Percentiles rank a stretch among this genome's conserved stretches.
Conservation (phyloP, 148 eudicot species). For the Persicaria tinctoria region DNA sequence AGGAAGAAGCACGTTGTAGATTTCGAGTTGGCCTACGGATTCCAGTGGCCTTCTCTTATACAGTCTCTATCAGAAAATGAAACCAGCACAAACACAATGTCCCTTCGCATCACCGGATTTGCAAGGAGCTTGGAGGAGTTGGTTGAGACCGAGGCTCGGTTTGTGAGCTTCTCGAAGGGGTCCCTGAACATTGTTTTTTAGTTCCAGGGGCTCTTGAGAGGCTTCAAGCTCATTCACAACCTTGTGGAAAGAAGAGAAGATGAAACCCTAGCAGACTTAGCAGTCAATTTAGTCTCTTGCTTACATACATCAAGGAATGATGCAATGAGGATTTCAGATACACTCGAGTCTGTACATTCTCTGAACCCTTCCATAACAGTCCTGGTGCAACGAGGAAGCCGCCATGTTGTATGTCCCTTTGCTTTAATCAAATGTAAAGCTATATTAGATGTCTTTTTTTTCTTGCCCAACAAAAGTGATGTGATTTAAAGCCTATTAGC, state of each 20-base stretch:
- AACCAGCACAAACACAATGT: slow-evolving; percentile 19
- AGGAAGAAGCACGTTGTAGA: slow-evolving; percentile 51
- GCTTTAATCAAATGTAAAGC: too few relatives aligned
- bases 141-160: slow-evolving; percentile 50
- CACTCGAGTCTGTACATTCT: slow-evolving; percentile 29
- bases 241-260: too few relatives aligned
- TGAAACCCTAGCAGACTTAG: too few relatives aligned
- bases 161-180: slow-evolving; percentile 55
- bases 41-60: slow-evolving; percentile 89
- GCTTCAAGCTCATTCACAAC: too few relatives aligned
- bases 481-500: too few relatives aligned
- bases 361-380: slow-evolving; percentile 47
- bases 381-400: slow-evolving; percentile 23
- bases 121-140: slow-evolving; percentile 53
- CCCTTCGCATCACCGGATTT: slow-evolving; percentile 48
- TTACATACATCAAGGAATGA: slow-evolving; percentile 28
- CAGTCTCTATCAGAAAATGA: slow-evolving; percentile 69
- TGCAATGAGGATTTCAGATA: slow-evolving; percentile 31
- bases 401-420: background rate
- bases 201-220: slow-evolving; percentile 48
- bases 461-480: too few relatives aligned
- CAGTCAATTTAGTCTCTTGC: too few relatives aligned
- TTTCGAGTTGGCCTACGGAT: slow-evolving; percentile 61
- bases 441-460: too few relatives aligned
- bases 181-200: slow-evolving; percentile 48